Evolutionary conservation across 352 stramenopile genomes (phyloP).

Genomic region (Aphanomyces euteiches): DNA sequence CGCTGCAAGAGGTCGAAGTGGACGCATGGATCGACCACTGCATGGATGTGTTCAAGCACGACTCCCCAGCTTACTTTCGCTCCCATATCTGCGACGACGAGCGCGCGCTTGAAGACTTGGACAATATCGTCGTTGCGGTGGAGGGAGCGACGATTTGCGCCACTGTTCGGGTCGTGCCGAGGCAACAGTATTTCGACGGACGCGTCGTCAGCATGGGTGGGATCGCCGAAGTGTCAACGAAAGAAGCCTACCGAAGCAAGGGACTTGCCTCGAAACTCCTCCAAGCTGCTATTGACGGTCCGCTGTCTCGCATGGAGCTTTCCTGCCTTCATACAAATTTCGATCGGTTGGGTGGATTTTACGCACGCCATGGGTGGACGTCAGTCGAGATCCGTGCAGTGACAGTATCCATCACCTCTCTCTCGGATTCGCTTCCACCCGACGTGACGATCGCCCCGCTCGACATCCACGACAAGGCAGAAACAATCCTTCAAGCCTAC

Average conservation of each 20-base stretch:
- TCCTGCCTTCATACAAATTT: slow-evolving; percentile 25
- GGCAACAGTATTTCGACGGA: slow-evolving; percentile 10
- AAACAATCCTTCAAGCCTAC: background rate
- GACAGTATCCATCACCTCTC: background rate
- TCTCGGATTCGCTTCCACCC: background rate
- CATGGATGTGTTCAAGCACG: slow-evolving; percentile 19
- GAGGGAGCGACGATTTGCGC: slow-evolving; percentile 5
- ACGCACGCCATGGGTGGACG: slow-evolving; percentile 2
- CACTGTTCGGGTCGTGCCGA: slow-evolving; percentile 16
- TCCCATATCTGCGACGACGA: slow-evolving; percentile 20
- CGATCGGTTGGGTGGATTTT: slow-evolving; percentile 19
- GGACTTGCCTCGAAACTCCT: slow-evolving; percentile 12
- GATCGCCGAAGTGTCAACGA: slow-evolving; percentile 26
- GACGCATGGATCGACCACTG: slow-evolving; percentile 21
- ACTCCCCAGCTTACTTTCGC: background rate
- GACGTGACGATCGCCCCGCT: background rate
- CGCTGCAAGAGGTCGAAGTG: slow-evolving; percentile 10
- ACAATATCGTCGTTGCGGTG: slow-evolving; percentile 27
- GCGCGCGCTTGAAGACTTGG: slow-evolving; percentile 4
- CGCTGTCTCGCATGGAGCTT: slow-evolving; percentile 1
- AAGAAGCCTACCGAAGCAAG: slow-evolving; percentile 20
- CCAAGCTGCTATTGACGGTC: slow-evolving; percentile 5
- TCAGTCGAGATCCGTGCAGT: slow-evolving; percentile 3
- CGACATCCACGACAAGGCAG: background rate
- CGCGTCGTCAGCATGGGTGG: slow-evolving; percentile 8